Base-by-base conservation (phyloP, 2,329 filamentous ascomycete species). In the Exophiala dermatitidis region DNA sequence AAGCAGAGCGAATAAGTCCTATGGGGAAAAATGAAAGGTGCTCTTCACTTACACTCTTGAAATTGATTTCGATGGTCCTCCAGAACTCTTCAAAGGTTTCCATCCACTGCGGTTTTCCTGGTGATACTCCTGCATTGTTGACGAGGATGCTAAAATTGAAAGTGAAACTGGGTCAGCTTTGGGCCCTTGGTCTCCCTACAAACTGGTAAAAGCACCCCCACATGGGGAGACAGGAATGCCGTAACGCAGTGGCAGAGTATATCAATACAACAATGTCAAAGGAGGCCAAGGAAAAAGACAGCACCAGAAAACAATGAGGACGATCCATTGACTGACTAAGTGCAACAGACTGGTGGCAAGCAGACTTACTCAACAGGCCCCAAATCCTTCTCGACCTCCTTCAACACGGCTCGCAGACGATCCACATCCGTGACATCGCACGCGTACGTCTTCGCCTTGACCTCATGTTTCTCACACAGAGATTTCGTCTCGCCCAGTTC, bases 101-200 rank as follows among this genome's bases (percentile, higher is more conserved):
- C 46, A 48, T 46, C 50, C 47, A 62, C 10, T 64, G 54, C n/a
- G 63, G 62, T 26, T 50, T 59, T 10, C 58, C 53, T 8, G 46
- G 54, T 12, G 62, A 62, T 2, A 58, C 64, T 10, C 64, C 64
- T 9, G 64, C 64, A 40, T 65, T 65, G 58, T 65, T 66, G 40
- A 65, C 60, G 4, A 66, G 57, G 26, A 64, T 64, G 42, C 57
- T 42, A 31, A 19, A 8, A 52, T 32, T 52, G 58, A 36, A 43
- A 34, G 43, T 28, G 19, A 19, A 19, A 19, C 19, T 19, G 19
- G 5, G 52, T 26, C 40, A 63, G 48, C 10, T 48, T 40, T 7
- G 34, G 32, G 10, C 50, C 54, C 44, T 59, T 51, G 50, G 38
- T n/a, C 33, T 10, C 28, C 12, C 32, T 26, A 19, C 26, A 5